Conservation (phyloP, 2,329 filamentous ascomycete species). For the Rasamsonia emersonii region DNA sequence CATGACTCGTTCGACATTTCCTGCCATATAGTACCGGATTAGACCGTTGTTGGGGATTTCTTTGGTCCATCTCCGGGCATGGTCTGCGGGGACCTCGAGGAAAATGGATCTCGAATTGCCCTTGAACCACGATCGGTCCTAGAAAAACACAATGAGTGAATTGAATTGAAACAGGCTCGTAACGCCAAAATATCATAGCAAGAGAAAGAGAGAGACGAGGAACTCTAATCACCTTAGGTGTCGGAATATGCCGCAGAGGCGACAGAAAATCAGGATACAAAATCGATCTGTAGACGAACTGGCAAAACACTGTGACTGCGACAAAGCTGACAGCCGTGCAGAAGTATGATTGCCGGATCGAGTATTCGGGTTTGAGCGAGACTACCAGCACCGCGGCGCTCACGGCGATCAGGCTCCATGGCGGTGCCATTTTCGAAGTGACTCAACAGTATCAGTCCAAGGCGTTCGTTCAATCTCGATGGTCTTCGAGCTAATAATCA, state of each 20-base stretch:
- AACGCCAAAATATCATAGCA: not conserved
- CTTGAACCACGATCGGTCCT: conserved; percentile 36
- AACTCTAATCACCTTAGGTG: conserved; percentile 29
- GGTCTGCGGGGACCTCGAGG: conserved; percentile 31
- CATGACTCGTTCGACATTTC: conserved; percentile 57
- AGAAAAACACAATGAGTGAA: not conserved
- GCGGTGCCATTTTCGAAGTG: too few relatives aligned
- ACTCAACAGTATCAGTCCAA: too few relatives aligned
- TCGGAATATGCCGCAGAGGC: conserved; percentile 50
- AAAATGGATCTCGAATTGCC: conserved; percentile 36
- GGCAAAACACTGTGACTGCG: conserved; percentile 13
- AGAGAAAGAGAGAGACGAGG: too few relatives aligned
- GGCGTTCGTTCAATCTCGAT: too few relatives aligned
- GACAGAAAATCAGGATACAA: conserved; percentile 53
- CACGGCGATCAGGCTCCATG: not conserved
- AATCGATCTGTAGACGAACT: conserved; percentile 30
- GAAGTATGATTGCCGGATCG: conserved; percentile 19
- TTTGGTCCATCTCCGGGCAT: conserved; percentile 43
- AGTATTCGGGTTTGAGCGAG: conserved; percentile 19
- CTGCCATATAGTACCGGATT: conserved; percentile 55
- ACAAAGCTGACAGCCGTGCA: conserved; percentile 17
- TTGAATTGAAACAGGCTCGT: not conserved
- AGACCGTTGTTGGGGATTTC: conserved; percentile 59
- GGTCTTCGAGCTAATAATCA: too few relatives aligned
- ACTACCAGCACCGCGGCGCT: conserved; percentile 2